Percentiles rank a stretch among this genome's conserved stretches.
These are phyloP conservation scores for Elaeis oleifera DNA, from an alignment of 202 grass and related monocot species.

Conservation along the genomic window DNA sequence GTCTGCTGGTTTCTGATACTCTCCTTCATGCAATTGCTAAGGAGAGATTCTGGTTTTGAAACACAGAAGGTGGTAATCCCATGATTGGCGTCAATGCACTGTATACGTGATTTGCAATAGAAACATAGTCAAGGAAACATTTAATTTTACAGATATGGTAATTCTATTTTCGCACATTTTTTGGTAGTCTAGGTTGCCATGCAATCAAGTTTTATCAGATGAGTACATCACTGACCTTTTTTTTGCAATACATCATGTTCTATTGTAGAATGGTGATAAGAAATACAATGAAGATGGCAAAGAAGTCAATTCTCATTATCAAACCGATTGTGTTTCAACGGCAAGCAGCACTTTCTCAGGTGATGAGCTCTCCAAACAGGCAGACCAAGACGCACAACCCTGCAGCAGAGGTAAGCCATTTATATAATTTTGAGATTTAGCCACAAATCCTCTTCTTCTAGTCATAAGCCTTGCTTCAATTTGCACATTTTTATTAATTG, in stretches of 20 bases:
- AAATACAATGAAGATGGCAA: constrained; percentile 6
- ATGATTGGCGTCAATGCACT: no score
- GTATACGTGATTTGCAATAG: no score
- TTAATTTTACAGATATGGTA: no score
- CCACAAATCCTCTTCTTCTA: background rate
- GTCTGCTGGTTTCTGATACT: no score
- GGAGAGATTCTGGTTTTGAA: no score
- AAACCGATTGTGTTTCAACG: constrained; percentile 26
- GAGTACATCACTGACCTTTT: no score
- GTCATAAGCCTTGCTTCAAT: constrained; percentile 5
- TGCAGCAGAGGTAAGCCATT: constrained; percentile 30
- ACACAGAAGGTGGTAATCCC: no score
- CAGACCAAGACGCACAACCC: constrained; percentile 24
- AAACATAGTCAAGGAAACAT: no score
- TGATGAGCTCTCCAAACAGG: constrained; percentile 14
- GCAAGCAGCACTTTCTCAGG: constrained; percentile 29
- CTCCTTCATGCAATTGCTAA: no score
- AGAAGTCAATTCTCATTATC: constrained; percentile 5
- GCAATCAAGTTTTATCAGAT: no score
- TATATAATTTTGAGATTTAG: background rate
- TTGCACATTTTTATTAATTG: background rate
- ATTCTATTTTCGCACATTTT: no score
- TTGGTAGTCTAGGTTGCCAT: no score
- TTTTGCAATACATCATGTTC: background rate
- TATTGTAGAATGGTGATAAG: background rate